Evolutionary conservation across 345 rosid species (phyloP), one percentile per base, ranked within the genome.

Genomic region (Aquilaria malaccensis): DNA sequence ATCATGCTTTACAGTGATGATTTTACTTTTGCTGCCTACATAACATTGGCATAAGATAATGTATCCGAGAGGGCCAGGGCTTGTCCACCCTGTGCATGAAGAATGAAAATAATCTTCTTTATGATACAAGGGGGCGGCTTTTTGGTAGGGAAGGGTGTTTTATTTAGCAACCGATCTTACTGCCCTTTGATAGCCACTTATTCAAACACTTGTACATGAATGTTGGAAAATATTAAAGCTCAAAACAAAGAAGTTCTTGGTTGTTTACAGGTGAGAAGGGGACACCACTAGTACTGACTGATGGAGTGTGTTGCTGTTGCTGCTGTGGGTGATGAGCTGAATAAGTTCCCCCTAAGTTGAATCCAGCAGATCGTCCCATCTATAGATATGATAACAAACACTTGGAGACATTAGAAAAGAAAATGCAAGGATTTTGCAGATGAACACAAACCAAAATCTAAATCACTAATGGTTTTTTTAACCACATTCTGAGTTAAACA

Each of bases 361-460:
- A 91, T 62, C 96, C 99, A 14, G 87, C 74, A 61, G 99, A 88
- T 70, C 99, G 85, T 53, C 83, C 89, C 86, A 95, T 83, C 99
- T 91, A 80, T 64, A 71, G 55, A 63, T 14, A 9, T 59, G 65
- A 63, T 59, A 62, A 0, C 14, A 65, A 65, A 60, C 15, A 47
- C 55, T 47, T 55, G 56, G 47, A 12, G 50, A 66, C 50, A 70
- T 4, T 3, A 37, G 5, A 37, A 37, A 37, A 37, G 7, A 37
- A 37, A 1, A 37, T 2, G 4, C 7, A 37, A 22, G 22, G 22
- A 22, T 22, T 59, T 50, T 50, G 51, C 55, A 58, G 53, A 49
- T 69, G 46, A 57, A 46, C 50, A 47, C 11, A 2, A 37, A 37
- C 7, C 7, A 22, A 22, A 41, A 37, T 37, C 43, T 37, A 2